Evolutionary conservation across 768 basidiomycete genomes (phyloP).

Genomic region (Steccherinum ochraceum): DNA sequence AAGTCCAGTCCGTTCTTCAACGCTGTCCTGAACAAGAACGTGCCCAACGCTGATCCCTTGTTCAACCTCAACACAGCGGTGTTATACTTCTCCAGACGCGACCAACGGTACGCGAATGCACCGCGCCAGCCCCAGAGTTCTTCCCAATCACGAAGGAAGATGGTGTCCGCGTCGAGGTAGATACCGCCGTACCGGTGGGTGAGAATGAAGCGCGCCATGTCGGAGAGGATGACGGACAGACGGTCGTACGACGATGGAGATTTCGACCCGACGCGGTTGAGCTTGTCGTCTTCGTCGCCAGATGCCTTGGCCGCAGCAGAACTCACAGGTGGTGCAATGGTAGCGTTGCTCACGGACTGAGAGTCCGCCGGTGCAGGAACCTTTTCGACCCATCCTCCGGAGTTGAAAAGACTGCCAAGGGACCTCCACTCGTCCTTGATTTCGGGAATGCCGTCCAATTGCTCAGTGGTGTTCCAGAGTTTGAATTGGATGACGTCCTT

Average conservation of each 20-base stretch:
- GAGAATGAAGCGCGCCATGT: constrained; percentile 97
- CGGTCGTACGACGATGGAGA: constrained; percentile 85
- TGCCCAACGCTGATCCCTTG: constrained; percentile 86
- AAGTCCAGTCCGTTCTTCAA: constrained; percentile 93
- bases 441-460: constrained; percentile 87
- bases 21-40: constrained; percentile 91
- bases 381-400: constrained; percentile 70
- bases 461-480: constrained; percentile 98
- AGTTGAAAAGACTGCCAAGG: constrained; percentile 80
- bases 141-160: constrained; percentile 96
- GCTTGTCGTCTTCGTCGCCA: constrained; percentile 40
- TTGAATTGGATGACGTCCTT: constrained; percentile 91
- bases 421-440: constrained; percentile 86
- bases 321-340: constrained; percentile 13
- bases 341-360: constrained; percentile 20
- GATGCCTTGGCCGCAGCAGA: constrained; percentile 9
- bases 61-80: constrained; percentile 94
- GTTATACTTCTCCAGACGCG: constrained; percentile 87
- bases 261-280: constrained; percentile 85
- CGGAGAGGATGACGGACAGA: constrained; percentile 88
- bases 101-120: constrained; percentile 97
- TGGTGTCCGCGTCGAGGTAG: constrained; percentile 95
- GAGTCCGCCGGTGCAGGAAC: constrained; percentile 42
- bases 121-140: constrained; percentile 97
- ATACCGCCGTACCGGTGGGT: constrained; percentile 95